Evolutionary conservation across 768 basidiomycete genomes (phyloP).

Genomic region (Leccinum longicurvipes): DNA sequence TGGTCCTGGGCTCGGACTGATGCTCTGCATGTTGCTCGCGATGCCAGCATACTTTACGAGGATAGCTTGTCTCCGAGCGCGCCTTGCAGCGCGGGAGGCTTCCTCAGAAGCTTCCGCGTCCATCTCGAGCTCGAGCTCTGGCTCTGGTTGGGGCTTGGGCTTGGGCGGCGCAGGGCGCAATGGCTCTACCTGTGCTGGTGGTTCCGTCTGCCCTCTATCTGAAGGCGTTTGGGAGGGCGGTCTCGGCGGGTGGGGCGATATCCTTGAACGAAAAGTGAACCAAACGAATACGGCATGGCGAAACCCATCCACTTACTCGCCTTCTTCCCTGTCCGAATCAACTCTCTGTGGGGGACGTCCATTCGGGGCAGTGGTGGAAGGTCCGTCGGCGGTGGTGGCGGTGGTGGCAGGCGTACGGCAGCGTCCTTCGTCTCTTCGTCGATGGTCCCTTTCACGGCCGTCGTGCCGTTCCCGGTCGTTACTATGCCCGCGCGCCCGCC

Average conservation of each 20-base stretch:
- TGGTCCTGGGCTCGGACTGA: slow-evolving; percentile 57
- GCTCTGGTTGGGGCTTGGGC: slow-evolving; percentile 30
- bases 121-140: slow-evolving; percentile 52
- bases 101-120: slow-evolving; percentile 53
- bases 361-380: slow-evolving; percentile 13
- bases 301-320: slow-evolving; percentile 70
- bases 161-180: slow-evolving; percentile 10
- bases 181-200: slow-evolving; percentile 21
- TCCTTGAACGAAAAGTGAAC: slow-evolving; percentile 40
- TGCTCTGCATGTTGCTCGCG: slow-evolving; percentile 39
- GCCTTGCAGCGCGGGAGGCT: slow-evolving; percentile 60
- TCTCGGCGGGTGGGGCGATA: slow-evolving; percentile 52
- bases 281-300: slow-evolving; percentile 1
- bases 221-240: slow-evolving; percentile 26
- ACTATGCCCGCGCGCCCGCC: slow-evolving; percentile 29
- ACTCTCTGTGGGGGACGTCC: slow-evolving; percentile 26
- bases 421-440: slow-evolving; percentile 32
- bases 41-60: slow-evolving; percentile 68
- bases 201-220: slow-evolving; percentile 10
- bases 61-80: slow-evolving; percentile 72
- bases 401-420: slow-evolving; percentile 16
- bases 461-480: slow-evolving; percentile 30
- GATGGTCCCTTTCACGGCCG: slow-evolving; percentile 25
- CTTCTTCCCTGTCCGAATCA: slow-evolving; percentile 79
- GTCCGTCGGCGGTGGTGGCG: slow-evolving; percentile 8